These are phyloP conservation scores for Avena atlantica DNA, from an alignment of 176 grass and related monocot species.

Conservation along the genomic window DNA sequence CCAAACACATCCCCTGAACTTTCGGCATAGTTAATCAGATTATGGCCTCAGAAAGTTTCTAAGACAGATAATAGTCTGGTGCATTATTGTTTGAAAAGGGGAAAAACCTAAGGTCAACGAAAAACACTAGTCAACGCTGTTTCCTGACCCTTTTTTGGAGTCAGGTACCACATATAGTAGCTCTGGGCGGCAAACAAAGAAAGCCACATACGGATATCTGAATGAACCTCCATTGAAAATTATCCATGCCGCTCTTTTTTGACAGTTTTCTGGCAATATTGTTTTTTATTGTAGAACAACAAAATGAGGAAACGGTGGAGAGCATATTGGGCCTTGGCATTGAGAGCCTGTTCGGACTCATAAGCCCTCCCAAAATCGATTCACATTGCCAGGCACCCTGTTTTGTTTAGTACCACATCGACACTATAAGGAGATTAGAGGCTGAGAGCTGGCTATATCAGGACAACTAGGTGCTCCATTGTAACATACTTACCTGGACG, in stretches of 20 bases:
- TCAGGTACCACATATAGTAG: not conserved
- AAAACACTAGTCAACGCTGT: not conserved
- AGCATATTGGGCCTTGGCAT: too few relatives aligned
- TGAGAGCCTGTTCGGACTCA: too few relatives aligned
- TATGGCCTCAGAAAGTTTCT: not conserved
- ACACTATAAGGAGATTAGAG: not conserved
- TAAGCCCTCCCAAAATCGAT: too few relatives aligned
- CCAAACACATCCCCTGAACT: too few relatives aligned
- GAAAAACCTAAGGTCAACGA: not conserved
- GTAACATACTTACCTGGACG: slow-evolving; percentile 3
- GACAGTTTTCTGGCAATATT: not conserved
- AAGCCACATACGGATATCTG: not conserved
- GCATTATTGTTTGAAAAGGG: not conserved
- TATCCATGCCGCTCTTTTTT: not conserved
- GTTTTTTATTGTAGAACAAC: too few relatives aligned
- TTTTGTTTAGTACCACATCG: slow-evolving; percentile 15
- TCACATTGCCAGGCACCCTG: not conserved
- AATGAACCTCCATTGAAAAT: not conserved
- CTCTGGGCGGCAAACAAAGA: not conserved
- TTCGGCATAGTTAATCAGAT: not conserved
- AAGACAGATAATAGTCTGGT: not conserved
- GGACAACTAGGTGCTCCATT: not conserved
- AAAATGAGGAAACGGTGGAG: too few relatives aligned
- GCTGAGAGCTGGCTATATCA: too few relatives aligned
- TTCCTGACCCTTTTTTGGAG: not conserved